Base-by-base conservation (phyloP, 108 stramenopile species). In the Pinguiococcus pyrenoidosus region DNA sequence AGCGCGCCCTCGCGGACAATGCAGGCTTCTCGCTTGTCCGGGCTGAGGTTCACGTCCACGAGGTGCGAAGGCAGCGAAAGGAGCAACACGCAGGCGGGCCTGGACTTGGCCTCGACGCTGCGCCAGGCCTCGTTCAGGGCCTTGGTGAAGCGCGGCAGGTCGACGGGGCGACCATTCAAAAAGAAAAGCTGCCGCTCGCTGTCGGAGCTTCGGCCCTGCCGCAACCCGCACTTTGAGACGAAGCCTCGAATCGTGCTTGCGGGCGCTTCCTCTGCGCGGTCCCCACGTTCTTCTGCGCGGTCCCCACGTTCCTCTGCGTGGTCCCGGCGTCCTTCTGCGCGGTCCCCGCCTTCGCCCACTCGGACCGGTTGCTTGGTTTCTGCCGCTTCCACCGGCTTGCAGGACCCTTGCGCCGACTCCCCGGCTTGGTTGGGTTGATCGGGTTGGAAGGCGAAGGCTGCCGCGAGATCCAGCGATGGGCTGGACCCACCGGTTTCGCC, bases 11-110 rank as follows among this genome's bases (percentile, higher is more conserved):
- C 87, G 29, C 83, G 70, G 16, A 71, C 72, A 25, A 98, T 59
- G 42, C 92, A 61, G 12, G 94, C 85, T 43, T 90, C 73, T 24
- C 92, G 72, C 56, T 99, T 99, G 72, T 99, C 89, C 0, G 93
- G 93, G 8, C 87, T 78, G 33, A 96, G 44, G 56, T 99, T 99
- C 42, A 93, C 80, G 59, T 99, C 96, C 54, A 81, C n/a, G n/a
- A 92, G 13, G 68, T 56, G 10, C 76, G 48, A 27, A 40, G 39
- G 4, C 18, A 40, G 39, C 18, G 39, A n/a, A n/a, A n/a, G n/a
- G n/a, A n/a, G 51, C 26, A 94, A 49, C 0, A 96, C 68, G 48
- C 82, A 79, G 0, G 90, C 92, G 9, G 93, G 93, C 20, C 83
- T 80, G 24, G 81, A 80, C 51, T 74, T 71, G 71, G 72, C 69